Evolutionary conservation across 1,139 yeast genomes (phyloP), one percentile per base, ranked within the genome.

Genomic region (Suhomyces taliae): DNA sequence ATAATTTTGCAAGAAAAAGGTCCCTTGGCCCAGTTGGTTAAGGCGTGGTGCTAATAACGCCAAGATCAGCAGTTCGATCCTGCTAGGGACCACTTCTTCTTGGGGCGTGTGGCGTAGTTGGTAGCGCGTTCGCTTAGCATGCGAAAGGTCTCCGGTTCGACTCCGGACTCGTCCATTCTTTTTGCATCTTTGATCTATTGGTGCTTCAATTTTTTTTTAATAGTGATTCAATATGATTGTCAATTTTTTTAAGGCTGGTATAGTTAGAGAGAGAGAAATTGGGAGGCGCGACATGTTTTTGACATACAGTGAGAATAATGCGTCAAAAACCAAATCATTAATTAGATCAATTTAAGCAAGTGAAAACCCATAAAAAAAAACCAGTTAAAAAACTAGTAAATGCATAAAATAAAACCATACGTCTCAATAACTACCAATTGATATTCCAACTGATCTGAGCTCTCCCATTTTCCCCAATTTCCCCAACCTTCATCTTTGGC

Each of bases 81-180:
- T 79, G 87, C 86, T 80, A 82, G 87, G 86, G 87, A 83, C 83
- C 87, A 82, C 61, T 64, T 48, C 48, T 56, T 59, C 61, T 56
- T 7, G 7, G 89, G 89, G 89, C 88, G 88, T 83, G 88, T 83
- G 88, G 90, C 90, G 89, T 80, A 83, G 90, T 83, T 82, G 90
- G 90, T 83, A 83, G 89, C 89, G 90, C 89, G 88, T 81, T 82
- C 86, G 82, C 89, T 83, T 84, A 81, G 90, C 90, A 83, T 82
- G 89, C 82, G 86, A 82, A 81, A 83, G 90, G 89, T 83, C 90
- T 81, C 83, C 83, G 88, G 90, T 84, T 84, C 90, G 86, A 84
- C 78, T 83, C 89, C 88, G 83, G 84, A 82, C 89, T 84, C 88
- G 89, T 83, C 89, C 88, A 83, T 55, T 59, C 43, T 54, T 67